Evolutionary conservation across 805 yeast genomes (phyloP).

Genomic region (Metschnikowia gelsemii): DNA sequence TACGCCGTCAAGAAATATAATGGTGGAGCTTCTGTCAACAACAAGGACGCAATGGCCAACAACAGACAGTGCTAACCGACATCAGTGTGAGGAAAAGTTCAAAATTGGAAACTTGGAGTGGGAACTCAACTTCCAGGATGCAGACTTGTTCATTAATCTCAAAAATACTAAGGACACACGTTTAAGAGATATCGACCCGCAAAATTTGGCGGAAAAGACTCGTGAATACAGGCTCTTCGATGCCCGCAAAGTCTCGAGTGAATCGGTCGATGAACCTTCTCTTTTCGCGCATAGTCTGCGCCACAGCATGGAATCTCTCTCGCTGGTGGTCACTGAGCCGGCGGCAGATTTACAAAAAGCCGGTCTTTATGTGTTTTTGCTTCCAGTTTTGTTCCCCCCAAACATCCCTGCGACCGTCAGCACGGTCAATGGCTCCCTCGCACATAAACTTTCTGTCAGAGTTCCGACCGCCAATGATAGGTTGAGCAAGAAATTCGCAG

Average conservation of each 20-base stretch:
- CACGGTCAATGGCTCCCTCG: constrained; percentile 50
- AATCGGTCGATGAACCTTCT: constrained; percentile 4
- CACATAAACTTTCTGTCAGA: constrained; percentile 42
- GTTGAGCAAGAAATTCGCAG: constrained; percentile 36
- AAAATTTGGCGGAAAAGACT: constrained; percentile 44
- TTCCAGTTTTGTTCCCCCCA: constrained; percentile 62
- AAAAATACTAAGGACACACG: constrained; percentile 45
- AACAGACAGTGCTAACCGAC: constrained; percentile 49
- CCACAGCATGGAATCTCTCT: constrained; percentile 3
- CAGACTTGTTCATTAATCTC: constrained; percentile 44
- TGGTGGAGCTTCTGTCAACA: constrained; percentile 43
- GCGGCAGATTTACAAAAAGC: constrained; percentile 36
- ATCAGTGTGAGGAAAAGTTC: constrained; percentile 46
- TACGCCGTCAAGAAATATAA: constrained; percentile 36
- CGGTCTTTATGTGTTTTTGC: constrained; percentile 67
- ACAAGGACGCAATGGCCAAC: constrained; percentile 53
- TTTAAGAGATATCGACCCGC: constrained; percentile 40
- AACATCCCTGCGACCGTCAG: constrained; percentile 60
- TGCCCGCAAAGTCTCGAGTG: constrained; percentile 9
- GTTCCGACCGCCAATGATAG: constrained; percentile 39
- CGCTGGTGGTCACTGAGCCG: constrained; percentile 5
- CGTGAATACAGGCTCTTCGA: constrained; percentile 25
- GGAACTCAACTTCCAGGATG: constrained; percentile 38
- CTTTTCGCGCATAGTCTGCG: background rate
- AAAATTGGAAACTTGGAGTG: constrained; percentile 49